Base-by-base conservation (phyloP, 169 alveolate genomes). In the Eimeria sp. region DNA sequence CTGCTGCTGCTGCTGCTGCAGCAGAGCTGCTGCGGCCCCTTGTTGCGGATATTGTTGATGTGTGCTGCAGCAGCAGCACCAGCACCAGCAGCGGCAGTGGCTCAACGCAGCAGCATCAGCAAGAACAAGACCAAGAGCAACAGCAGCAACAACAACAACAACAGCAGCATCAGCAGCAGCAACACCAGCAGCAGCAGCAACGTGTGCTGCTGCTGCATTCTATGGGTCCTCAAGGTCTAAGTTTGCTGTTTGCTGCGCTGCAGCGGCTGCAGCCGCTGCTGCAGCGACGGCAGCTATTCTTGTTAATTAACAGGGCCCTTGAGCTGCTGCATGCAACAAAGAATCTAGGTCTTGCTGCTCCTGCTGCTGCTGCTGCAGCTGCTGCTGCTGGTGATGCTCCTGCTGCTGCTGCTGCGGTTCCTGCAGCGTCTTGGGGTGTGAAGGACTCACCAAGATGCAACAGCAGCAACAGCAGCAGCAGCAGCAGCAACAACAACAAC, bases 51-150 rank as follows among this genome's bases (percentile, higher is more conserved):
- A 67, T 67, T 30, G 78, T 67, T 11, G 16, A 25, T 10, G 78
- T 67, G 30, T 67, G 78, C 78, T 67, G 78, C 78, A 67, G 78
- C 78, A n/a, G 78, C 78, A 67, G 78, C 78, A 25, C 34, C 43
- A 30, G 30, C 78, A 67, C 11, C 43, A 30, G 43, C 30, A 67
- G 30, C 78, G n/a, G 78, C 63, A 54, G 63, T 16, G 18, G 63
- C 63, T 11, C 22, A 54, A 11, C 63, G 22, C 34, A 30, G 22
- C 63, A 54, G 63, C 63, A 9, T 1, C 63, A 3, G 2, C 63
- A 54, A 54, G 40, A 34, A 34, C 40, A 34, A 34, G 40, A 34
- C 40, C 40, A 34, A 34, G 40, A 34, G 3, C 40, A 34, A 34
- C 63, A 54, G 18, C 63, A 54, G 4, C 63, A 9, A 3, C 1